Evolutionary conservation across 495 filamentous ascomycete species (phyloP), one percentile per base, ranked within the genome.

Genomic region (Penicillium malachiteum): DNA sequence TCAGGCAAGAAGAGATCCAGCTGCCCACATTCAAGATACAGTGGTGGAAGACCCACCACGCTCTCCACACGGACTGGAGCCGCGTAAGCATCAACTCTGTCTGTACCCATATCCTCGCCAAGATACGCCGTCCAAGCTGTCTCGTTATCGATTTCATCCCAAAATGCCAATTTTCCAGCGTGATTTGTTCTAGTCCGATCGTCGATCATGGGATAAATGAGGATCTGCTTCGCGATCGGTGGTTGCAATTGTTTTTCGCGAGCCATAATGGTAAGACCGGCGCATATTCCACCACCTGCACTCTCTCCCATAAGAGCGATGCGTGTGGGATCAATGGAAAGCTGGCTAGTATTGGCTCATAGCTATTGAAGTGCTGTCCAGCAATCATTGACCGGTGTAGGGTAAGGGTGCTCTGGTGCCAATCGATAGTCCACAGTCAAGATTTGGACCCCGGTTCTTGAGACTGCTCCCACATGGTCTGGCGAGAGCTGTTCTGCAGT

Each of bases 201-300:
- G 52, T 84, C 80, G 32, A 81, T 55, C 64, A 77, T 76, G 4
- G 79, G 80, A 40, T 81, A 81, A 31, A 79, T 69, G 31, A 81
- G 66, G 5, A 81, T 66, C 54, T 82, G 79, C 50, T 76, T 71
- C 14, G 63, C 71, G 7, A 82, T 60, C 7, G 61, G 63, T 12
- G 78, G 79, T 5, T 68, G 34, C 2, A 64, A 49, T 5, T 56
- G 60, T 3, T 70, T 64, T 45, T 80, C 78, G 14, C 78, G 66
- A 16, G 72, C 78, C 34, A 73, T 46, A 8, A 81, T 40, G 0
- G 71, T 66, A 6, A 78, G 48, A 0, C 62, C 75, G 7, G 78
- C 74, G 0, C 77, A 72, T 9, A 81, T 38, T 45, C 73, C 83
- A 1, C 79, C 86, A 5, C 87, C 87, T 3, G 86, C 86, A 12